Conservation (phyloP, 306 rosid species). For the Vigna unguiculata region DNA sequence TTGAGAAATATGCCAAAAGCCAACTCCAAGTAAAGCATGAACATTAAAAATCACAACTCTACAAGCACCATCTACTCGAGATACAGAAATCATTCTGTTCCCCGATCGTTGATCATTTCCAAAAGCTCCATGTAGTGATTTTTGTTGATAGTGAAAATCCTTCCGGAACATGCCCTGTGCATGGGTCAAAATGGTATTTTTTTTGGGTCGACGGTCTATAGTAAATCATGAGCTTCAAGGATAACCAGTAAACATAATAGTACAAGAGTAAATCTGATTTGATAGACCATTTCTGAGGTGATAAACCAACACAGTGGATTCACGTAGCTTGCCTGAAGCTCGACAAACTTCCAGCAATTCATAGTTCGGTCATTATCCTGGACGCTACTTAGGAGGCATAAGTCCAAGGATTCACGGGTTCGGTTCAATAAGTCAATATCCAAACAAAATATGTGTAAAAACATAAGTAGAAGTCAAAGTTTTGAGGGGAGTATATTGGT, state of each 20-base stretch:
- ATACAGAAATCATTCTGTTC: constrained; percentile 1
- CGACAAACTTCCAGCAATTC: constrained; percentile 10
- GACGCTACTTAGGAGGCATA: constrained; percentile 16
- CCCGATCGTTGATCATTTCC: constrained; percentile 7
- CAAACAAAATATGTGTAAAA: background rate
- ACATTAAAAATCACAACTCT: constrained; percentile 13
- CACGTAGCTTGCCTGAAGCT: constrained; percentile 18
- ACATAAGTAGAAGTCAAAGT: background rate
- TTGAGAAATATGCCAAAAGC: constrained; percentile 20
- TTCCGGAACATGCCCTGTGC: constrained; percentile 26
- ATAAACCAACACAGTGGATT: constrained; percentile 1
- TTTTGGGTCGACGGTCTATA: no score
- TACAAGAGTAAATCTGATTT: constrained; percentile 22
- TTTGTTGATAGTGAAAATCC: constrained; percentile 42
- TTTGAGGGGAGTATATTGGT: constrained; percentile 10
- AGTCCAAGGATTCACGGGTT: background rate
- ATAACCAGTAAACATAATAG: no score
- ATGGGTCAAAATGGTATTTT: constrained; percentile 13
- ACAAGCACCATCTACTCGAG: constrained; percentile 6
- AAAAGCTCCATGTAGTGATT: constrained; percentile 32
- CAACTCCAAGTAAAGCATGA: constrained; percentile 6
- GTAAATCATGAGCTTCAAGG: constrained; percentile 35
- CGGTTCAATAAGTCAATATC: no score
- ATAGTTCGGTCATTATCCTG: constrained; percentile 17
- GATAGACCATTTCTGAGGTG: constrained; percentile 35